Base-by-base conservation (phyloP, 345 rosid genomes). In the Arabis alpina region DNA sequence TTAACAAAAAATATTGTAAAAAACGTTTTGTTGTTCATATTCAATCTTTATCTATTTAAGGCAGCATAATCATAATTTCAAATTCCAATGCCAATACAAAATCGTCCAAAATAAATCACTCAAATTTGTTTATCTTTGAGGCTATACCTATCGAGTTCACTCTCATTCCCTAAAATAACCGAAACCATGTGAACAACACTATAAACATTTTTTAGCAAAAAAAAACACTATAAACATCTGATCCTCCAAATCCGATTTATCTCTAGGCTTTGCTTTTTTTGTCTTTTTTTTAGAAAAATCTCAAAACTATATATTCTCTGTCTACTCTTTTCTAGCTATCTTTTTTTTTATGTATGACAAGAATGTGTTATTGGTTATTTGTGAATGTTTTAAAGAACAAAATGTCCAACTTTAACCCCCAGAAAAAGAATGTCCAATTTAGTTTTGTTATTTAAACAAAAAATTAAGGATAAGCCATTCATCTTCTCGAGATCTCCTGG, bases 401-500 rank as follows among this genome's bases (percentile, higher is more conserved):
- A 28, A 28, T 28, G 4, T 28, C 32, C 32, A 28, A 28, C 32
- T 28, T 28, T 28, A 28, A 28, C 4, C 32, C 32, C 4, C 5
- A 28, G 1, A 34, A 6, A 34, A 34, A 32, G 36, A 5, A 6
- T 5, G 37, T 34, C 2, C 37, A 34, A 6, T 34, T 34, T 6
- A 34, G 8, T 34, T 34, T 8, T 34, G 37, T 34, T 34, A 34
- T 34, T 34, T 1, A 34, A 34, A 34, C 7, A 34, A 34, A 34
- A 67, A 54, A 6, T 23, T 15, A 66, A 56, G 36, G 36, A 14
- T 34, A 23, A 47, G 27, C 16, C 28, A 58, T 51, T 61, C 12
- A 14, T 24, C 24, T 45, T 47, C 50, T 36, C 62, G 68, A 61
- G 70, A 53, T 73, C 53, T 65, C 54, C 54, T 10, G 32, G 72